phyloP scores from a whole-genome alignment of 2,329 filamentous ascomycete genomes.

The Clonostachys chloroleuca region DNA sequence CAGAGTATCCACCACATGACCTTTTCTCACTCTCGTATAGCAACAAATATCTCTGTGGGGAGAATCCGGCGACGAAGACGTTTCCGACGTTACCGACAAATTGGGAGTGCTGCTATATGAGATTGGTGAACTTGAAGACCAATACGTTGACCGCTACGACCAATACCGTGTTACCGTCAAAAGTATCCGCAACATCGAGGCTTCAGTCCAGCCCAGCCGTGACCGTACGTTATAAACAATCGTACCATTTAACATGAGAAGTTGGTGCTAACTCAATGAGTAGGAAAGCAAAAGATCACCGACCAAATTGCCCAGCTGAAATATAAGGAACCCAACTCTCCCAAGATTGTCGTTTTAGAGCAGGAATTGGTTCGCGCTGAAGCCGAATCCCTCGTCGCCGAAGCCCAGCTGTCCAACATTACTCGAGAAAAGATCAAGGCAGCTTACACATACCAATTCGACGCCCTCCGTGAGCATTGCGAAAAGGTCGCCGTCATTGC shows the following conservation, averaged over 20 bases:
- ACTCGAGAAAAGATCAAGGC: conserved; percentile 99
- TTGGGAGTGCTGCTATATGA: conserved; percentile 96
- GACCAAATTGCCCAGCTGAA: conserved; percentile 98
- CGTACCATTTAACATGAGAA: not conserved
- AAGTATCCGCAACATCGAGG: conserved; percentile 98
- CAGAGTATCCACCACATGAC: not conserved
- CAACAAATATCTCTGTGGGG: conserved; percentile 99
- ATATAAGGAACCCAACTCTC: conserved; percentile 99
- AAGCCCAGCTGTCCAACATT: conserved; percentile 98
- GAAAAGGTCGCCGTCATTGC: conserved; percentile 98
- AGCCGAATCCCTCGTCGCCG: conserved; percentile 96
- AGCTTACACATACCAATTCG: conserved; percentile 96
- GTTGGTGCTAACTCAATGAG: conserved; percentile 2
- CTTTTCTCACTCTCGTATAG: conserved; percentile 36
- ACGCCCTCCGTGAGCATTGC: conserved; percentile 93
- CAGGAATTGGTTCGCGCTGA: conserved; percentile 98
- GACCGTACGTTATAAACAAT: conserved; percentile 62
- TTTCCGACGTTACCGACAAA: conserved; percentile 98
- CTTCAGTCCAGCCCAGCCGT: conserved; percentile 94
- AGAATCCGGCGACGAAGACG: conserved; percentile 91
- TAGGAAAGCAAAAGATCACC: conserved; percentile 98
- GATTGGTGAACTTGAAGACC: conserved; percentile 96
- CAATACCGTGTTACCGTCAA: conserved; percentile 99
- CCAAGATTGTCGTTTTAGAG: conserved; percentile 95
- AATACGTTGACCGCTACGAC: conserved; percentile 98